Evolutionary conservation across 1,284 basidiomycete genomes (phyloP).

Genomic region (Polyporus tsugae): DNA sequence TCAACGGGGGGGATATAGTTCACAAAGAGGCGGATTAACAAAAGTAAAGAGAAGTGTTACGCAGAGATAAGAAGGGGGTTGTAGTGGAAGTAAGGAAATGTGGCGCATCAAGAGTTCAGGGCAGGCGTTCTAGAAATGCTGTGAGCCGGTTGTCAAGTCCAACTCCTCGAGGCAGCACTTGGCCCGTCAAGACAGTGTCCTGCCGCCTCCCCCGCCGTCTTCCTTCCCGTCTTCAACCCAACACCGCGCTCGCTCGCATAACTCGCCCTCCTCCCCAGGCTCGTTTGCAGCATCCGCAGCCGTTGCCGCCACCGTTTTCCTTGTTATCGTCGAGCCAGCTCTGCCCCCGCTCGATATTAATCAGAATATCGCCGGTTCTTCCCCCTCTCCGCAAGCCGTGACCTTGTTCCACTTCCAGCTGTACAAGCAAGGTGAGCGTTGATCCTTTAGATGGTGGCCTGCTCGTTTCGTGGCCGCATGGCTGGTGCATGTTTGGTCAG

Average conservation of each 20-base stretch:
- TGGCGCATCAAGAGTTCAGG: constrained; percentile 36
- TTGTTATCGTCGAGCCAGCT: constrained; percentile 21
- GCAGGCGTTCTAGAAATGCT: constrained; percentile 38
- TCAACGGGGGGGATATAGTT: neutral
- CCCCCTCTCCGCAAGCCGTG: constrained; percentile 24
- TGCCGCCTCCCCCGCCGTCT: constrained; percentile 26
- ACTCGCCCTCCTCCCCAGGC: constrained; percentile 21
- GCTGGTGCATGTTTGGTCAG: constrained; percentile 16
- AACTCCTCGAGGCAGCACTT: constrained; percentile 37
- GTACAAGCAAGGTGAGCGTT: constrained; percentile 35
- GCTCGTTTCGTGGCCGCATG: neutral
- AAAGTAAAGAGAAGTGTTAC: neutral
- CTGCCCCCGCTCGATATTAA: constrained; percentile 33
- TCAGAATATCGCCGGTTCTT: constrained; percentile 29
- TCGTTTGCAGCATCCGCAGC: constrained; percentile 19
- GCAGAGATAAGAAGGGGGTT: constrained; percentile 10
- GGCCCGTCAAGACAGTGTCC: constrained; percentile 29
- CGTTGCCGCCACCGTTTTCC: neutral
- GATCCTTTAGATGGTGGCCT: neutral
- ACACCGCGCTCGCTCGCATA: constrained; percentile 23
- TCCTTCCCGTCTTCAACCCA: constrained; percentile 29
- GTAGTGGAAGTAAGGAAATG: constrained; percentile 11
- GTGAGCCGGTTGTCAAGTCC: constrained; percentile 41
- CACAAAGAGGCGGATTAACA: neutral
- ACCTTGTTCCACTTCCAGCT: constrained; percentile 21